These are phyloP conservation scores for Apiospora kogelbergensis DNA, from an alignment of 2,329 filamentous ascomycete species.

Conservation along the genomic window DNA sequence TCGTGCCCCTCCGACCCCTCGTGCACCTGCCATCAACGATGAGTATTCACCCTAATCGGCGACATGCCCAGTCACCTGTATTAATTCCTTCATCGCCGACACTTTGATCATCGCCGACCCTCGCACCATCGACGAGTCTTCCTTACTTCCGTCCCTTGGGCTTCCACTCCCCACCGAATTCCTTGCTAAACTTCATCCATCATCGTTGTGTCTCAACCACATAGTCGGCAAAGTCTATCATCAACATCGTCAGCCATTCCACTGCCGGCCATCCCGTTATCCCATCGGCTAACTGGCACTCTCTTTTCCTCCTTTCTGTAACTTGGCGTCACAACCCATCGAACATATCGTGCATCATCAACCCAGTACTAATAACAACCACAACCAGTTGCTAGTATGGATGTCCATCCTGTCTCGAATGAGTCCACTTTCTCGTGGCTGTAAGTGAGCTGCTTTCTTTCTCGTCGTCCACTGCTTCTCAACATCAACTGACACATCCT, in stretches of 20 bases:
- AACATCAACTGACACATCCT: neutral
- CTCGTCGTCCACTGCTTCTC: neutral
- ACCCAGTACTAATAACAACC: neutral
- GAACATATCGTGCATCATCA: neutral
- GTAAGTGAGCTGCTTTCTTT: neutral
- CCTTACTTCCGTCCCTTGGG: neutral
- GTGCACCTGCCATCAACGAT: neutral
- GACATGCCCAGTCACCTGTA: neutral
- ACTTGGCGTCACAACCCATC: neutral
- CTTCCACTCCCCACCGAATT: neutral
- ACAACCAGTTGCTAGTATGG: neutral
- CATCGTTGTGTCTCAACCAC: neutral
- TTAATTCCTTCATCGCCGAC: neutral
- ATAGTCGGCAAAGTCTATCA: neutral
- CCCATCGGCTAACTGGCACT: no score
- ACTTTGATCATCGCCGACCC: no score
- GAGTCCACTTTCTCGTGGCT: slow-evolving; percentile 5
- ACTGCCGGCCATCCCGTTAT: no score
- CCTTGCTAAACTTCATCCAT: neutral
- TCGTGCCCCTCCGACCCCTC: neutral
- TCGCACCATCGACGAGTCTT: no score
- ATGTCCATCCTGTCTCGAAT: neutral
- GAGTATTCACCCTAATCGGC: neutral
- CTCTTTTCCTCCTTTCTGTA: neutral
- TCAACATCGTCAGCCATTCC: neutral